Percentiles rank a stretch among this genome's conserved stretches.
These are phyloP conservation scores for Umbelopsis sp. DNA, from an alignment of 192 early-diverging fungal genomes.

Conservation along the genomic window DNA sequence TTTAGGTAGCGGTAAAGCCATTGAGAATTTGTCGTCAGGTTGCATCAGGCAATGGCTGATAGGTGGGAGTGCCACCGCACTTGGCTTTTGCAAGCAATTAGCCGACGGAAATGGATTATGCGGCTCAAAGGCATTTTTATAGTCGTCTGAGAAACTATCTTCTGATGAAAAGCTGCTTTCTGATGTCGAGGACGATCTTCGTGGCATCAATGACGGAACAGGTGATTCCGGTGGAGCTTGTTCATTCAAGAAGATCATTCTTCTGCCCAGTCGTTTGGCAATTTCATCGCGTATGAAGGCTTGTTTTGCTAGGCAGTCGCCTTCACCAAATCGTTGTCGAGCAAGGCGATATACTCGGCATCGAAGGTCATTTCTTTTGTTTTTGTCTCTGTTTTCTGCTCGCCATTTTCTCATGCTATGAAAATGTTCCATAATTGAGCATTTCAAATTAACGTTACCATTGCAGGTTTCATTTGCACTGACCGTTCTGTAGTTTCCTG, in stretches of 20 bases:
- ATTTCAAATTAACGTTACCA: not conserved
- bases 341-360: constrained; percentile 74
- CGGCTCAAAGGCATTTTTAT: not conserved
- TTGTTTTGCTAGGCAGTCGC: constrained; percentile 59
- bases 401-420: constrained; percentile 54
- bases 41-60: constrained; percentile 14
- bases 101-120: not conserved
- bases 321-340: constrained; percentile 60
- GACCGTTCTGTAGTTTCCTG: constrained; percentile 51
- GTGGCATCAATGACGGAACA: constrained; percentile 15
- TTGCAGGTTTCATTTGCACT: not conserved
- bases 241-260: constrained; percentile 18
- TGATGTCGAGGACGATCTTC: not conserved
- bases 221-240: constrained; percentile 16
- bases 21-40: not conserved
- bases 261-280: constrained; percentile 40
- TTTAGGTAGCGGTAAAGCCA: not conserved
- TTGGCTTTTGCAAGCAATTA: not conserved
- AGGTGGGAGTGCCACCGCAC: not conserved
- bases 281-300: constrained; percentile 71
- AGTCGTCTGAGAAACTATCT: constrained; percentile 1
- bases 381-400: constrained; percentile 53
- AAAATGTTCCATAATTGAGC: not conserved
- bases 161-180: constrained; percentile 17
- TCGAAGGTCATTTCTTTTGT: constrained; percentile 68